These are phyloP conservation scores for Lyophyllum decastes DNA, from an alignment of 768 basidiomycete species.

Conservation along the genomic window DNA sequence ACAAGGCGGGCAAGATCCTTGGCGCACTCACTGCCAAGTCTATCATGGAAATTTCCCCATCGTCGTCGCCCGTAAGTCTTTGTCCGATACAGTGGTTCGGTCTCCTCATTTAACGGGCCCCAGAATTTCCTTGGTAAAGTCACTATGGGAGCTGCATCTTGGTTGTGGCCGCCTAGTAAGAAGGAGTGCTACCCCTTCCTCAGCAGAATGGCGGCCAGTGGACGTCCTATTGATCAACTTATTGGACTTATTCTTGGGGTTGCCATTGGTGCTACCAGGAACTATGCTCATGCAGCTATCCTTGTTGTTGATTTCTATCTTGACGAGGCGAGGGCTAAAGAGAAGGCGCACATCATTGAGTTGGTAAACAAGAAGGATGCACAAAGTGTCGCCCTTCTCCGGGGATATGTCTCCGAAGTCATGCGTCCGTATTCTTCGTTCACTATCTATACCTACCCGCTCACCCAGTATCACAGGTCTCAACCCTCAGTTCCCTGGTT, in stretches of 20 bases:
- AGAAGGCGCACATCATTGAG: constrained; percentile 38
- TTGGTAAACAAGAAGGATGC: constrained; percentile 34
- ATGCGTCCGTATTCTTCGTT: constrained; percentile 52
- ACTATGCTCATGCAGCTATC: constrained; percentile 46
- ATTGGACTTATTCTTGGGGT: constrained; percentile 46
- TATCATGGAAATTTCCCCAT: constrained; percentile 23
- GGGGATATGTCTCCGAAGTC: constrained; percentile 54
- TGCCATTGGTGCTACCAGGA: constrained; percentile 46
- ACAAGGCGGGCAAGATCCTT: constrained; percentile 28
- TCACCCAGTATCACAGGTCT: constrained; percentile 24
- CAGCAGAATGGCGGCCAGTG: constrained; percentile 32
- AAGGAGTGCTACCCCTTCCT: constrained; percentile 42
- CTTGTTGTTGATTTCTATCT: constrained; percentile 57
- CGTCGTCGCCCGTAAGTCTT: constrained; percentile 27
- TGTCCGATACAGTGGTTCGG: too few relatives aligned
- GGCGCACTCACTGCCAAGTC: constrained; percentile 30
- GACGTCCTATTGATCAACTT: constrained; percentile 40
- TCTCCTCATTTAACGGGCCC: too few relatives aligned
- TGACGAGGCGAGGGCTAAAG: constrained; percentile 38
- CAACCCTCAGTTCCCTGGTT: constrained; percentile 41
- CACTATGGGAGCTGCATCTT: neutral
- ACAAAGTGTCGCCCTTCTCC: constrained; percentile 35
- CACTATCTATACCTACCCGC: neutral
- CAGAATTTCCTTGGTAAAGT: constrained; percentile 6
- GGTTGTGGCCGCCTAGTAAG: constrained; percentile 10